These are phyloP conservation scores for Epichloe bromicola DNA, from an alignment of 2,329 filamentous ascomycete species.

Conservation along the genomic window DNA sequence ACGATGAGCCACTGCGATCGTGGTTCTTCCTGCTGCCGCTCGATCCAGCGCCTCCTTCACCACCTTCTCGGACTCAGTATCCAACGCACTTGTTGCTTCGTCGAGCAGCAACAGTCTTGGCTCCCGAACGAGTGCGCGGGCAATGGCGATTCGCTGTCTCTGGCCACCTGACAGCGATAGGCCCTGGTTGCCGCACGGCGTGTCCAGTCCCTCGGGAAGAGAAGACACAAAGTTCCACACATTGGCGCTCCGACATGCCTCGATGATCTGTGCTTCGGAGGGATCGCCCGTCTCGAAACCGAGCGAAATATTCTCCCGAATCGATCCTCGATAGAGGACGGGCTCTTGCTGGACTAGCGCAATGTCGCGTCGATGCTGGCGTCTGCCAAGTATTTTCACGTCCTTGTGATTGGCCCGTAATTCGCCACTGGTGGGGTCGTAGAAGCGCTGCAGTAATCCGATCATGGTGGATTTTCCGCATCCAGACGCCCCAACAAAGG, in stretches of 20 bases:
- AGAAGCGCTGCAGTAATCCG: constrained; percentile 33
- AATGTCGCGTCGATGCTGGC: constrained; percentile 21
- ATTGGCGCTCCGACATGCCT: constrained; percentile 41
- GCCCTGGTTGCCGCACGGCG: constrained; percentile 52
- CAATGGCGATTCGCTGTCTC: constrained; percentile 60
- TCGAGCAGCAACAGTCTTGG: constrained; percentile 58
- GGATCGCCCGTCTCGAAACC: constrained; percentile 23
- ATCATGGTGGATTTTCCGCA: constrained; percentile 50
- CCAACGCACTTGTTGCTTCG: constrained; percentile 54
- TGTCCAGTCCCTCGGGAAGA: constrained; percentile 47
- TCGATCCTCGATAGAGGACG: constrained; percentile 33
- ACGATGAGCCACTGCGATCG: constrained; percentile 53
- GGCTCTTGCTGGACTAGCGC: constrained; percentile 30
- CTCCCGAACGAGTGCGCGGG: constrained; percentile 53
- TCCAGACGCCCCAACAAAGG: constrained; percentile 43
- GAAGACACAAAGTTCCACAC: constrained; percentile 42
- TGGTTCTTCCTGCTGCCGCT: constrained; percentile 31
- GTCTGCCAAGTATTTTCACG: constrained; percentile 16
- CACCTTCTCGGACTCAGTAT: constrained; percentile 51
- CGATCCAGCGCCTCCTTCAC: constrained; percentile 50
- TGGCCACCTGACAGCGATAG: constrained; percentile 62
- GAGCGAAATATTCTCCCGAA: constrained; percentile 43
- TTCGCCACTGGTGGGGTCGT: constrained; percentile 21
- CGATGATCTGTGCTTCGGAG: constrained; percentile 26
- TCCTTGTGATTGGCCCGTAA: constrained; percentile 18